phyloP scores from a whole-genome alignment of 805 yeast genomes.

The Candida ovalis region DNA sequence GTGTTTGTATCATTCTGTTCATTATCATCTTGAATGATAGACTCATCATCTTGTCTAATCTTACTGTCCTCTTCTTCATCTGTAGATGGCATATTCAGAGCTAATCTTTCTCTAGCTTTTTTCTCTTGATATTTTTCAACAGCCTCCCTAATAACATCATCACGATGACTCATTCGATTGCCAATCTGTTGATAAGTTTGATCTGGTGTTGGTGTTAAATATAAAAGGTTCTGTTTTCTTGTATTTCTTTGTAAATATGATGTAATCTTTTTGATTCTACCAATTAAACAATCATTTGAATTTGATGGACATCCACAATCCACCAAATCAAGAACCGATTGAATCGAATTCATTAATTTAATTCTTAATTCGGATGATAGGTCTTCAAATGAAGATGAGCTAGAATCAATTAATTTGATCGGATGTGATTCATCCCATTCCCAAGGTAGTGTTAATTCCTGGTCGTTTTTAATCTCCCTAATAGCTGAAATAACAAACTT shows the following conservation, averaged over 20 bases:
- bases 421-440: constrained; percentile 86
- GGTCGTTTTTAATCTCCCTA: constrained; percentile 54
- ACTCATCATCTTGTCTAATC: background rate
- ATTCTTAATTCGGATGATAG: constrained; percentile 51
- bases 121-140: constrained; percentile 3
- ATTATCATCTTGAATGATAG: constrained; percentile 1
- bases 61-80: constrained; percentile 1
- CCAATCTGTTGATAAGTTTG: constrained; percentile 32
- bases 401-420: constrained; percentile 46
- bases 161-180: constrained; percentile 26
- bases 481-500: constrained; percentile 56
- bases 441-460: constrained; percentile 80
- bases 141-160: constrained; percentile 13
- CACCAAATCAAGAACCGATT: constrained; percentile 54
- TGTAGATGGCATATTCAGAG: background rate
- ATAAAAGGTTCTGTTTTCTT: constrained; percentile 39
- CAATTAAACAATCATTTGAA: constrained; percentile 50
- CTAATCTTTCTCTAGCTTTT: background rate
- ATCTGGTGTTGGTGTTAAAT: constrained; percentile 25
- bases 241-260: constrained; percentile 58
- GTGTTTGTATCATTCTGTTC: constrained; percentile 1
- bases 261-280: constrained; percentile 59
- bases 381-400: constrained; percentile 49
- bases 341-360: constrained; percentile 56
- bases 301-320: constrained; percentile 57